A percentile compares a stretch with the other conserved stretches of the same genome.
These are phyloP conservation scores for Wickerhamiella slavikovae DNA, from an alignment of 805 yeast genomes.

Conservation along the genomic window DNA sequence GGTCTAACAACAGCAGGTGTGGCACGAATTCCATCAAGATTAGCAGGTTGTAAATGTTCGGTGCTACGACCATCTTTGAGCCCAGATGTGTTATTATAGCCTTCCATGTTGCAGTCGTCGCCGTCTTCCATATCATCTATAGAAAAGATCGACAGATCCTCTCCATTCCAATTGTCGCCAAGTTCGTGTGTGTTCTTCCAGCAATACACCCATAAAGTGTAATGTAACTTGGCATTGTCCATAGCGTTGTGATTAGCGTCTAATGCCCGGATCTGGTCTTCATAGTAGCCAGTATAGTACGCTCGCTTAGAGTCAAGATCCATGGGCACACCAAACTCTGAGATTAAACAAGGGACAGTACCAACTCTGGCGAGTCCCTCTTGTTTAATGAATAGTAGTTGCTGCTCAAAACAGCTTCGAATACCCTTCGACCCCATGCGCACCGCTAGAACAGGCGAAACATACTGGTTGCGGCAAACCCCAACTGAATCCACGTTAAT, in stretches of 20 bases:
- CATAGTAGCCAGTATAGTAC: conserved; percentile 42
- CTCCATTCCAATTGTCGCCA: conserved; percentile 91
- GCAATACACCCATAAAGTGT: conserved; percentile 75
- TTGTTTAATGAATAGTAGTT: conserved; percentile 39
- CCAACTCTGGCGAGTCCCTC: conserved; percentile 54
- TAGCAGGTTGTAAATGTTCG: background rate
- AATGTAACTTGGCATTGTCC: conserved; percentile 51
- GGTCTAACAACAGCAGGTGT: conserved; percentile 62
- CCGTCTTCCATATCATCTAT: conserved; percentile 10
- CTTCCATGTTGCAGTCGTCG: no score
- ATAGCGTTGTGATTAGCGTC: conserved; percentile 68
- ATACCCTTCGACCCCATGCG: conserved; percentile 56
- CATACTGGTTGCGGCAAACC: conserved; percentile 56
- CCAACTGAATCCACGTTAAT: conserved; percentile 84
- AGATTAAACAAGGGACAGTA: conserved; percentile 50
- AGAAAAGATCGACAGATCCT: conserved; percentile 80
- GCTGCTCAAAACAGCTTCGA: conserved; percentile 47
- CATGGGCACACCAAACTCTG: conserved; percentile 96
- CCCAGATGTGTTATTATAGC: background rate
- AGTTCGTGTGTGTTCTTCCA: conserved; percentile 51
- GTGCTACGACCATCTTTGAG: conserved; percentile 1
- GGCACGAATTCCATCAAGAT: conserved; percentile 47
- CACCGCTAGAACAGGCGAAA: conserved; percentile 53
- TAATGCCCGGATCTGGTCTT: conserved; percentile 58
- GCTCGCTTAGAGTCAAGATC: conserved; percentile 78